phyloP scores from a whole-genome alignment of 129 eudicot genomes.

The Logfia minima region DNA sequence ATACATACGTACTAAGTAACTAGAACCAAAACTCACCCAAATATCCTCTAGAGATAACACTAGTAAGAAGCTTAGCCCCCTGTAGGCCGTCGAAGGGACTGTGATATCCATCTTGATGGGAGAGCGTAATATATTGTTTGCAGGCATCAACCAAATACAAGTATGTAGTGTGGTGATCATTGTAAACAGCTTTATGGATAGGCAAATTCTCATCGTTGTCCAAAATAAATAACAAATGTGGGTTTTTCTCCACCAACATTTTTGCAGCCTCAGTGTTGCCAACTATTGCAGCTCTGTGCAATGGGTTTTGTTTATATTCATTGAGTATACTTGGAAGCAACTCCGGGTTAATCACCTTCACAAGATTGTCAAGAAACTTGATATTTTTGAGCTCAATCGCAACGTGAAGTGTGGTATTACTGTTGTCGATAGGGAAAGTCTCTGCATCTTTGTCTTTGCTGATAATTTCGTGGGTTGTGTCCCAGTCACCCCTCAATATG shows the following conservation, averaged over 20 bases:
- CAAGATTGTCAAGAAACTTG: background rate
- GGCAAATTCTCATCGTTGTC: background rate
- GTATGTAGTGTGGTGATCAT: slow-evolving; percentile 21
- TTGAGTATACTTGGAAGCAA: background rate
- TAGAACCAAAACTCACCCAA: background rate
- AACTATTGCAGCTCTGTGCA: slow-evolving; percentile 15
- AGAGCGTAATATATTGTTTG: background rate
- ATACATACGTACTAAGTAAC: too few species aligned
- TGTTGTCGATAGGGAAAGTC: background rate
- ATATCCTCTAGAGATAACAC: background rate
- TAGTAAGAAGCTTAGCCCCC: background rate
- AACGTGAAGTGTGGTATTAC: background rate
- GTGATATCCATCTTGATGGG: background rate
- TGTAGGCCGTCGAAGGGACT: background rate
- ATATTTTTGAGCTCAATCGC: background rate
- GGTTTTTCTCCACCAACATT: slow-evolving; percentile 30
- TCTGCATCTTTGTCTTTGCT: background rate
- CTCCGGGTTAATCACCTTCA: background rate
- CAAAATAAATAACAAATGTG: slow-evolving; percentile 18
- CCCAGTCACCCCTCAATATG: background rate
- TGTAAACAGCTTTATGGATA: slow-evolving; percentile 18
- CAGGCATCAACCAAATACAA: background rate
- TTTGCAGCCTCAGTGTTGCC: slow-evolving; percentile 33
- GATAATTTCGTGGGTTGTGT: background rate
- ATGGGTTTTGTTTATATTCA: background rate